Evolutionary conservation across 1,139 yeast species (phyloP).

Genomic region (Suhomyces kunorum): DNA sequence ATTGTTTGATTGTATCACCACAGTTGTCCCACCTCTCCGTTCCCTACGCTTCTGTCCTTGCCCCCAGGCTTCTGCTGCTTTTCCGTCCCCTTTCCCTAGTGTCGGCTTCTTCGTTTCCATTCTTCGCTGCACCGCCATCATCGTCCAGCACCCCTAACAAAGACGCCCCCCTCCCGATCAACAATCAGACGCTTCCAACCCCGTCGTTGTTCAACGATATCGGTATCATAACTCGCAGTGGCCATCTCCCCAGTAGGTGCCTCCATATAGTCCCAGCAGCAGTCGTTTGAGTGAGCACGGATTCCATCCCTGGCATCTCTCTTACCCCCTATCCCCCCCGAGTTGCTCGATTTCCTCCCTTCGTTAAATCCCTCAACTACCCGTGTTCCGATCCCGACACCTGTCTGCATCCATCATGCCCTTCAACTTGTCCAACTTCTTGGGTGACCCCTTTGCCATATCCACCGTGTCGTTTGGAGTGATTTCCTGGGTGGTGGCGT

Average conservation of each 20-base stretch:
- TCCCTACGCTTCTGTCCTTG: not conserved
- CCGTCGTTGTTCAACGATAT: not conserved
- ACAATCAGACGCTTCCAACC: not conserved
- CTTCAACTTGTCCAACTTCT: conserved; percentile 50
- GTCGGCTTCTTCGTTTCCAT: too few relatives aligned
- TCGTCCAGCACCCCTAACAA: not conserved
- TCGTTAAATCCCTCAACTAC: not conserved
- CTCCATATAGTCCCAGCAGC: not conserved
- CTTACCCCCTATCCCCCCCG: not conserved
- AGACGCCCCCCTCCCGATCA: not conserved
- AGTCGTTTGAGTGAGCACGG: not conserved
- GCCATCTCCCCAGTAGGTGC: not conserved
- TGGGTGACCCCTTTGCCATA: conserved; percentile 71
- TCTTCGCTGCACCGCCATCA: too few relatives aligned
- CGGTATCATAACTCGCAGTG: not conserved
- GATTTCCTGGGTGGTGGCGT: conserved; percentile 79
- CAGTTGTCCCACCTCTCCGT: not conserved
- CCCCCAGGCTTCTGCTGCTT: too few relatives aligned
- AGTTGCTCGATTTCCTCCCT: not conserved
- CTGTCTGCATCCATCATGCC: conserved; percentile 29
- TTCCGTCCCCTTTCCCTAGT: too few relatives aligned
- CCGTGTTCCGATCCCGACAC: not conserved
- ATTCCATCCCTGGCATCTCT: not conserved
- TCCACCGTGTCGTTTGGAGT: conserved; percentile 63
- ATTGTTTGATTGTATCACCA: not conserved